phyloP scores from a whole-genome alignment of 805 yeast species.

The Debaryomyces tyrocola region DNA sequence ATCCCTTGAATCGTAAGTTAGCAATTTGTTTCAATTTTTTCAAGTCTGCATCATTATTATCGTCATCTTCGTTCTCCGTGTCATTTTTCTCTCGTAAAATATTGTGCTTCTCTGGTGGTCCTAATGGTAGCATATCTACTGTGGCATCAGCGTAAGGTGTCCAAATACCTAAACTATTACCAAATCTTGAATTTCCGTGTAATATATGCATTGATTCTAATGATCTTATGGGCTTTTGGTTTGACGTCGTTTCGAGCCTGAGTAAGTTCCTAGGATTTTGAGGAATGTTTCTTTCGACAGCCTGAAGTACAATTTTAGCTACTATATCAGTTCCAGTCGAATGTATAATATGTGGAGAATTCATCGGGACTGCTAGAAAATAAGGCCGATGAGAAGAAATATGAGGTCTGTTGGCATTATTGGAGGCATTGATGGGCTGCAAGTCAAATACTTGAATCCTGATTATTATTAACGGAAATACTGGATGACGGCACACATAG shows the following conservation, averaged over 20 bases:
- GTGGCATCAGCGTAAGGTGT: constrained; percentile 65
- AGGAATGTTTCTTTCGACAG: constrained; percentile 55
- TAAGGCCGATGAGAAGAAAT: constrained; percentile 58
- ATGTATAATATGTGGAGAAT: constrained; percentile 67
- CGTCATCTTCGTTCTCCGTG: constrained; percentile 1
- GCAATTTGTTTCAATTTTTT: constrained; percentile 43
- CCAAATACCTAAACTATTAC: constrained; percentile 71
- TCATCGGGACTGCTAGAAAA: constrained; percentile 65
- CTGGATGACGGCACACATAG: constrained; percentile 65
- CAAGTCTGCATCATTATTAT: constrained; percentile 9
- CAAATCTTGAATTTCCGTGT: constrained; percentile 62
- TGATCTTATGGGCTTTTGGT: constrained; percentile 40
- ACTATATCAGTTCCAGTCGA: constrained; percentile 44
- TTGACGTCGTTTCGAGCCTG: constrained; percentile 35
- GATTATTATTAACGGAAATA: constrained; percentile 56
- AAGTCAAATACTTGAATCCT: constrained; percentile 70
- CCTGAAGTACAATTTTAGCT: constrained; percentile 56
- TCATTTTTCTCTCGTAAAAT: constrained; percentile 25
- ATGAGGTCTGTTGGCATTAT: constrained; percentile 30
- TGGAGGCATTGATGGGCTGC: constrained; percentile 13
- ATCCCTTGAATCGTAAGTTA: constrained; percentile 63
- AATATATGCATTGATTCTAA: constrained; percentile 57
- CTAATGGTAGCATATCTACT: constrained; percentile 66
- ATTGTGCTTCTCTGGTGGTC: constrained; percentile 42
- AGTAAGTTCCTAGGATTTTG: constrained; percentile 43